These are phyloP conservation scores for Candida nitratophila DNA, from an alignment of 805 yeast species.

Conservation along the genomic window DNA sequence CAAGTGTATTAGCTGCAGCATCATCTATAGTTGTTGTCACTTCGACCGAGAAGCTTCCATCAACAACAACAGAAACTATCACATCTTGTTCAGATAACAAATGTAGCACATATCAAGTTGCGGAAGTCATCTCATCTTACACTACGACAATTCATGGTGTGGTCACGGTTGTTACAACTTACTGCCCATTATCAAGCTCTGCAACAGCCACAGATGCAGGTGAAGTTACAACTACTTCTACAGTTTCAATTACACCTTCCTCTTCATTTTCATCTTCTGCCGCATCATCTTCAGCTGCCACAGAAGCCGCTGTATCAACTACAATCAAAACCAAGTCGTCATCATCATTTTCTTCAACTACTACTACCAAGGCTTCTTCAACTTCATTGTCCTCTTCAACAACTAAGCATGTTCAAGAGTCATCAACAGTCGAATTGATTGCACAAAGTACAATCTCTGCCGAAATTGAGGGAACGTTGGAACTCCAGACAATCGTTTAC, in stretches of 20 bases:
- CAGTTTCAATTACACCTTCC: constrained; percentile 1
- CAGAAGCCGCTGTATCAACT: too few relatives aligned
- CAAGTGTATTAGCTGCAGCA: neutral
- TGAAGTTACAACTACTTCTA: constrained; percentile 8
- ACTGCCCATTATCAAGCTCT: constrained; percentile 8
- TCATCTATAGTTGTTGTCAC: constrained; percentile 12
- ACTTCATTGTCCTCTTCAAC: constrained; percentile 4
- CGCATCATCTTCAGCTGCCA: too few relatives aligned
- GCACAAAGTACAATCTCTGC: constrained; percentile 13
- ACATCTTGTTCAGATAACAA: constrained; percentile 10
- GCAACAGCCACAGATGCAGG: constrained; percentile 8
- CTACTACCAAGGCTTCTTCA: constrained; percentile 3
- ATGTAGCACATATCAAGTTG: constrained; percentile 6
- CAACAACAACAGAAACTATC: constrained; percentile 7
- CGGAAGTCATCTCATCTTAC: constrained; percentile 14
- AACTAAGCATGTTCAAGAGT: neutral
- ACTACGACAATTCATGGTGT: constrained; percentile 14
- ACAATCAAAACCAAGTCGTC: too few relatives aligned
- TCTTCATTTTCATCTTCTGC: constrained; percentile 1
- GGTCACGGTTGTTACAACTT: constrained; percentile 17
- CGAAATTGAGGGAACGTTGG: constrained; percentile 10
- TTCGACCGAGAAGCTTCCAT: constrained; percentile 5
- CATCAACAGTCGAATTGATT: constrained; percentile 13
- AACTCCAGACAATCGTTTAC: constrained; percentile 12
- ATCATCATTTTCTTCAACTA: neutral